Percentiles rank a stretch among this genome's conserved stretches.
Evolutionary conservation across 805 yeast species (phyloP).

Genomic region (Danielia oregonensis): DNA sequence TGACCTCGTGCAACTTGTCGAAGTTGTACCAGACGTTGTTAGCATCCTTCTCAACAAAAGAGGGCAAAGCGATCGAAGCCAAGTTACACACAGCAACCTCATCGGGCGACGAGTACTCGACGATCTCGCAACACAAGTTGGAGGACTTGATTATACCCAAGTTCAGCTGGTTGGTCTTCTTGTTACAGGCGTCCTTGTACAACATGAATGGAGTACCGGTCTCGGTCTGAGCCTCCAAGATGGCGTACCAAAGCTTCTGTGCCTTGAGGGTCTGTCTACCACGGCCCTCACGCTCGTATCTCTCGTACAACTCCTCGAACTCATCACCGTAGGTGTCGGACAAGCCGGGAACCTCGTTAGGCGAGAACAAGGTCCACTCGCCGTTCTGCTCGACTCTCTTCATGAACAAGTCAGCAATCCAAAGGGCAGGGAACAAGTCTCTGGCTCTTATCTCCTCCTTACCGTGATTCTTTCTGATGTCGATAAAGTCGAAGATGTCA

Average conservation of each 20-base stretch:
- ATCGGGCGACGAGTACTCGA: constrained; percentile 54
- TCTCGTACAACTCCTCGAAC: constrained; percentile 48
- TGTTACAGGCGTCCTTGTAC: constrained; percentile 60
- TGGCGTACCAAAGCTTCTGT: constrained; percentile 58
- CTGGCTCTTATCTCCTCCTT: constrained; percentile 62
- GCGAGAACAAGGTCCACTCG: constrained; percentile 58
- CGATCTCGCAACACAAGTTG: constrained; percentile 61
- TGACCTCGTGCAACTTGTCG: constrained; percentile 50
- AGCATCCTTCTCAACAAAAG: constrained; percentile 47
- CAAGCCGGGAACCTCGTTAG: constrained; percentile 57
- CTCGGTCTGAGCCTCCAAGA: constrained; percentile 60
- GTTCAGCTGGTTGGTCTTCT: constrained; percentile 57
- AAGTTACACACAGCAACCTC: constrained; percentile 62
- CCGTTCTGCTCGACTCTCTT: constrained; percentile 53
- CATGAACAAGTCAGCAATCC: constrained; percentile 65
- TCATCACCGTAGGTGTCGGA: constrained; percentile 54
- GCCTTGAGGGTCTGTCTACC: constrained; percentile 51
- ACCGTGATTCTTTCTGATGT: constrained; percentile 60
- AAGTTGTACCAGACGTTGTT: constrained; percentile 47
- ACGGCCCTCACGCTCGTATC: constrained; percentile 48
- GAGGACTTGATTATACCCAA: constrained; percentile 59
- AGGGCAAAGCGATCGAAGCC: constrained; percentile 57
- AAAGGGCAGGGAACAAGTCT: constrained; percentile 59
- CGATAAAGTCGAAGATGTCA: constrained; percentile 55
- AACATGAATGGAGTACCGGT: constrained; percentile 65